Conservation (phyloP, 1,284 basidiomycete species). For the Fomitopsis pinicola region DNA sequence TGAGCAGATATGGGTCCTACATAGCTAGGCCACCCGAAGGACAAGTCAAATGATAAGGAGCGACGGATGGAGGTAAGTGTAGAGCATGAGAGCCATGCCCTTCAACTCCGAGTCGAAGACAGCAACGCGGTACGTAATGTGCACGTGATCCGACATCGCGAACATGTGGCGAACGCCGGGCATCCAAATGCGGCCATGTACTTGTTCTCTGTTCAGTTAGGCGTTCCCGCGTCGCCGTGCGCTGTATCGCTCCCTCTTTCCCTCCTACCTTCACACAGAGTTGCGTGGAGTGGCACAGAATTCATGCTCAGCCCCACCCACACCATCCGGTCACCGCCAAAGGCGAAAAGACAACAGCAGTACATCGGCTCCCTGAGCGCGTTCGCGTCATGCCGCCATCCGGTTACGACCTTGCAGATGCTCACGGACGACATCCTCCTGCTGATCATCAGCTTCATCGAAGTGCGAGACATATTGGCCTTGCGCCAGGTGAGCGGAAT, state of each 20-base stretch:
- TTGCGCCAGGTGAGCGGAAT: conserved; percentile 28
- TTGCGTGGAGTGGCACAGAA: too few species aligned
- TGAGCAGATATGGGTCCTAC: too few species aligned
- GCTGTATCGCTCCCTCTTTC: background rate
- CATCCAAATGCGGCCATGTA: background rate
- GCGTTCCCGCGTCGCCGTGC: background rate
- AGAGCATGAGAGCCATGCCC: too few species aligned
- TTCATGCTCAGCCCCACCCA: background rate
- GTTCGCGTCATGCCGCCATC: background rate
- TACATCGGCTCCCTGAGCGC: background rate
- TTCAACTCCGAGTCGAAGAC: too few species aligned
- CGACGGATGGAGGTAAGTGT: too few species aligned
- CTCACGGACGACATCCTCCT: conserved; percentile 34
- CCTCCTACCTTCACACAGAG: background rate
- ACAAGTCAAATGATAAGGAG: too few species aligned
- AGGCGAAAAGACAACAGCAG: background rate
- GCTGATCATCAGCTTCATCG: conserved; percentile 29
- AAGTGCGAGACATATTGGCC: conserved; percentile 30
- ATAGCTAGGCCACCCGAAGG: too few species aligned
- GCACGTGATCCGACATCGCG: background rate
- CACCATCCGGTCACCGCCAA: background rate
- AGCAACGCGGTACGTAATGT: too few species aligned
- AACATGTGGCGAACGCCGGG: background rate
- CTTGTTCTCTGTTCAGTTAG: conserved; percentile 2
- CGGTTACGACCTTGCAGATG: conserved; percentile 2